A percentile compares a stretch with the other conserved stretches of the same genome.
These are phyloP conservation scores for Diplogelasinospora grovesii DNA, from an alignment of 495 filamentous ascomycete genomes.

Conservation along the genomic window DNA sequence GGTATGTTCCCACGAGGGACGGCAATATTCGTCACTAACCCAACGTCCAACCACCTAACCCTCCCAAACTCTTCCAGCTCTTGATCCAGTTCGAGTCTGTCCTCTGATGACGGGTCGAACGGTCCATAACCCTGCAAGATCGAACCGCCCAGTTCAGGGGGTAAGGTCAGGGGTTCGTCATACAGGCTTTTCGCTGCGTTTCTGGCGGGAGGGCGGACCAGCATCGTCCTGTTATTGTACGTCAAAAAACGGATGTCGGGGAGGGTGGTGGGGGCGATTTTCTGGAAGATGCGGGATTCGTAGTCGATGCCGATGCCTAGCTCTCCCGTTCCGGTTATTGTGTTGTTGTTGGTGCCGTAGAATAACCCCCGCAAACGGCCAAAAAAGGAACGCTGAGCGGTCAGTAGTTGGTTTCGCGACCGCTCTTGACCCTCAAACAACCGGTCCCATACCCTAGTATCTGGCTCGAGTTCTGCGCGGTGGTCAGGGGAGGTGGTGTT, in stretches of 20 bases:
- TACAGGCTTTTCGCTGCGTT: constrained; percentile 3
- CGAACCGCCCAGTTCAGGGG: constrained; percentile 11
- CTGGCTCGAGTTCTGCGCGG: too few relatives aligned
- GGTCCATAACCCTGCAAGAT: too few relatives aligned
- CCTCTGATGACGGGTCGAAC: too few relatives aligned
- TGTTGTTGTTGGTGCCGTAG: not conserved
- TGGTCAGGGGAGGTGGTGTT: too few relatives aligned
- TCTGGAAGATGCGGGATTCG: constrained; percentile 11
- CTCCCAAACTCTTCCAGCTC: not conserved
- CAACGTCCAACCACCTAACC: constrained; percentile 1
- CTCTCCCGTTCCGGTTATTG: not conserved
- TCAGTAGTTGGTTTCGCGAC: not conserved
- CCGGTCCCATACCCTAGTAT: not conserved
- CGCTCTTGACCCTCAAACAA: constrained; percentile 3
- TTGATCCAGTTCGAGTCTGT: not conserved
- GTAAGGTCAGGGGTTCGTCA: constrained; percentile 1
- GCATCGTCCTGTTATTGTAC: not conserved
- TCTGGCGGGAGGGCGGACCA: constrained; percentile 3
- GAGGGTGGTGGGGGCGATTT: not conserved
- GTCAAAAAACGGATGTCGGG: constrained; percentile 6
- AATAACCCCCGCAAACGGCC: not conserved
- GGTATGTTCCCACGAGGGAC: constrained; percentile 9
- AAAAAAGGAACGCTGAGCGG: not conserved
- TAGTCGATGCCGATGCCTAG: constrained; percentile 10
- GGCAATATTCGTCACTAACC: constrained; percentile 4